Conservation (phyloP, 768 basidiomycete species). For the Ramaria sp. region DNA sequence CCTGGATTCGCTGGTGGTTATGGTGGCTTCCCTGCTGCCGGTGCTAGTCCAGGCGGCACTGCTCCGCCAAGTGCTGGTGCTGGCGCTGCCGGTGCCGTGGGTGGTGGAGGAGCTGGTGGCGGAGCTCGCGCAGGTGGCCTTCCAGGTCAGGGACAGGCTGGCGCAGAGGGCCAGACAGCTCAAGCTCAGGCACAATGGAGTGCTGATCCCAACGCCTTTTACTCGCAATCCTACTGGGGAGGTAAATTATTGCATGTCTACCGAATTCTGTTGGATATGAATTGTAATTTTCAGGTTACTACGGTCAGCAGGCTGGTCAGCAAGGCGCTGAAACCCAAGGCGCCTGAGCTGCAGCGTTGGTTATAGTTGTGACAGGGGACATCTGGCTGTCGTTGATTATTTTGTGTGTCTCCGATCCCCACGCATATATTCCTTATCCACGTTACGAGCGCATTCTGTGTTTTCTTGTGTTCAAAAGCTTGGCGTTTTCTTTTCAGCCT, state of each 20-base stretch:
- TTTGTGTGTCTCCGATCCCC: constrained; percentile 12
- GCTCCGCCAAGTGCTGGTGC: constrained; percentile 42
- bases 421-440: constrained; percentile 17
- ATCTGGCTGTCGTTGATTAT: constrained; percentile 3
- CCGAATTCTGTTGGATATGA: not conserved
- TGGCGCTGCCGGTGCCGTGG: constrained; percentile 47
- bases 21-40: constrained; percentile 49
- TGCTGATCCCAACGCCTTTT: constrained; percentile 13
- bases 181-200: constrained; percentile 69
- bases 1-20: constrained; percentile 64
- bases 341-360: not conserved
- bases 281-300: constrained; percentile 46
- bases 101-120: constrained; percentile 38
- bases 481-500: constrained; percentile 9
- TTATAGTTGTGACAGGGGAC: not conserved
- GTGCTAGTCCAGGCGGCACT: constrained; percentile 46
- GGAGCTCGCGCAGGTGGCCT: constrained; percentile 36
- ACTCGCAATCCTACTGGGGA: constrained; percentile 15
- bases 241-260: constrained; percentile 1
- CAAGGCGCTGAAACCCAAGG: constrained; percentile 16
- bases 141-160: constrained; percentile 6
- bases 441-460: constrained; percentile 21
- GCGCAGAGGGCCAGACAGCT: constrained; percentile 14
- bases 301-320: constrained; percentile 62
- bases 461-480: constrained; percentile 13